Base-by-base conservation (phyloP, 2,329 filamentous ascomycete genomes). In the Cryoendolithus antarcticus region DNA sequence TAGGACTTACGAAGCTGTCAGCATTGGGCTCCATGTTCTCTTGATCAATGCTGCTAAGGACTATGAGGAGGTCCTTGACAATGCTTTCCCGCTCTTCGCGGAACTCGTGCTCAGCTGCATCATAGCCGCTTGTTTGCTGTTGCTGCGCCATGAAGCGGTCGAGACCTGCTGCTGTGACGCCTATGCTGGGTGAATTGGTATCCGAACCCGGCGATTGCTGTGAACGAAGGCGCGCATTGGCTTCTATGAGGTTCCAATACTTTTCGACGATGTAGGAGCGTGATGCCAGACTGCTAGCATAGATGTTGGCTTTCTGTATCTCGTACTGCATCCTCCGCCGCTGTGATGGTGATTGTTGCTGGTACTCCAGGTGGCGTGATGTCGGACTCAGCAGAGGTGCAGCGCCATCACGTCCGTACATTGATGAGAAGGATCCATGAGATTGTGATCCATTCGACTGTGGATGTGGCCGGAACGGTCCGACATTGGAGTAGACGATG, bases 271-370 rank as follows among this genome's bases (percentile, higher is more conserved):
- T 77, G 56, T 86, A 88, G 0, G 83, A 89, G 15, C 86, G 73
- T 0, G 85, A 93, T 2, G 80, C 78, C 7, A 94, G 67, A 52
- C 86, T 81, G 4, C 81, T 89, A 2, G 80, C 77, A 54, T 89
- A 86, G 30, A 94, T 83, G 57, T 93, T 93, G 5, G 85, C 83
- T 57, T 93, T 93, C 57, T 93, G 86, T 21, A 94, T 91, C 61
- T 93, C 86, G 48, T 80, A 86, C 55, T 91, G 84, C 4, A 86
- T 63, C 24, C 54, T 52, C 30, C 62, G 59, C 4, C 65, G 60
- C 30, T 62, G 54, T 42, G 65, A 62, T 1, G 56, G 52, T 8
- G 51, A 45, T 30, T 61, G 56, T 19, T 55, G 52, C 24, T 37
- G 39, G n/a, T 34, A 34, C 13, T 33, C 35, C 1, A 35, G 32